Evolutionary conservation across 495 filamentous ascomycete genomes (phyloP).

Genomic region (Xylaria longipes): DNA sequence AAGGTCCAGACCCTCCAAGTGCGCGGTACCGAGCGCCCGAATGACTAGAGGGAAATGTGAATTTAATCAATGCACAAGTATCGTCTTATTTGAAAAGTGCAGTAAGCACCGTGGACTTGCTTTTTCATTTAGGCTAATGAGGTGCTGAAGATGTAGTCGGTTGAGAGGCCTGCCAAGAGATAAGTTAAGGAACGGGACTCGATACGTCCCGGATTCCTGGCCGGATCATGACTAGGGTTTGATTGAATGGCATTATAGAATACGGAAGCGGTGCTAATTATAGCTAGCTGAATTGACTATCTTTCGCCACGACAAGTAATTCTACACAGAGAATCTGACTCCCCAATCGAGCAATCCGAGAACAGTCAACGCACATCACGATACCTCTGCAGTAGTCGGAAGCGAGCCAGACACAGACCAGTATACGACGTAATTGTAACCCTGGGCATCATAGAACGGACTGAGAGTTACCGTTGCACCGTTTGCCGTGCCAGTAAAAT

Average conservation of each 20-base stretch:
- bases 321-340: background rate
- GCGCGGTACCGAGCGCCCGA: slow-evolving; percentile 5
- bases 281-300: background rate
- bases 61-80: background rate
- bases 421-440: slow-evolving; percentile 32
- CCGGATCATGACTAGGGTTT: background rate
- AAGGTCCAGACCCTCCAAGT: background rate
- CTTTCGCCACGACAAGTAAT: background rate
- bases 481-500: slow-evolving; percentile 29
- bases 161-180: slow-evolving; percentile 1
- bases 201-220: background rate
- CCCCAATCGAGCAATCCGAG: background rate
- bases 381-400: slow-evolving; percentile 1
- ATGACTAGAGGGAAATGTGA: background rate
- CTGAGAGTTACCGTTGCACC: slow-evolving; percentile 24
- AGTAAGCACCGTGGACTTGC: background rate
- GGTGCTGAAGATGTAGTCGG: slow-evolving; percentile 4
- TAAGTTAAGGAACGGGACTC: background rate
- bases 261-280: background rate
- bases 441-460: slow-evolving; percentile 31
- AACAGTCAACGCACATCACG: background rate
- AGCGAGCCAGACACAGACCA: slow-evolving; percentile 27
- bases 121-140: slow-evolving; percentile 21
- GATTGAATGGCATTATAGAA: background rate
- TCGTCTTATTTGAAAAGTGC: background rate